A percentile compares a stretch with the other conserved stretches of the same genome.
Evolutionary conservation across 2,329 filamentous ascomycete species (phyloP).

Genomic region (Cladobotryum mycophilum): DNA sequence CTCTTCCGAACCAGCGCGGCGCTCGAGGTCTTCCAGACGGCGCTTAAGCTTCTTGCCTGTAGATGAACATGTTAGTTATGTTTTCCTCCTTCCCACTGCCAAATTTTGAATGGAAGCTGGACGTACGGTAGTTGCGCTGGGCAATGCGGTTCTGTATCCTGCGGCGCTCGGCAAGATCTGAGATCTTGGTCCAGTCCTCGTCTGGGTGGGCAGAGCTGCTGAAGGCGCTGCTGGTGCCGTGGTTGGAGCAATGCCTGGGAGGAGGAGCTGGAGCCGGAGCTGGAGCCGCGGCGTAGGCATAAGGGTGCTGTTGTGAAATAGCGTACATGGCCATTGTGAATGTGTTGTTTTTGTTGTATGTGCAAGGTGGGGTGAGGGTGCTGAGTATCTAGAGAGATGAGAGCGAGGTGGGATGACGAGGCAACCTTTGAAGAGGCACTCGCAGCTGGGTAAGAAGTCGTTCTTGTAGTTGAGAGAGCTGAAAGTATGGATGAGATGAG

Average conservation of each 20-base stretch:
- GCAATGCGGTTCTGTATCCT: conserved; percentile 97
- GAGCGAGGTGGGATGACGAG: conserved; percentile 9
- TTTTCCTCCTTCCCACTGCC: background rate
- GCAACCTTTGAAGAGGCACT: background rate
- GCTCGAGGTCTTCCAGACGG: conserved; percentile 78
- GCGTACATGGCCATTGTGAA: conserved; percentile 31
- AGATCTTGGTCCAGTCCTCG: conserved; percentile 99
- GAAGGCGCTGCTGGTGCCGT: conserved; percentile 88
- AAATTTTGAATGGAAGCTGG: background rate
- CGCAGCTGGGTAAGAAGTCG: background rate
- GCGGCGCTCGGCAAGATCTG: conserved; percentile 86
- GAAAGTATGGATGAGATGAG: conserved; percentile 3
- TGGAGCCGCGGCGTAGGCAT: conserved; percentile 23
- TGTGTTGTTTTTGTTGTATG: conserved; percentile 2
- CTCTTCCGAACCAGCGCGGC: conserved; percentile 58
- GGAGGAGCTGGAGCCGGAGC: conserved; percentile 31
- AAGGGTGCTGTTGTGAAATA: conserved; percentile 29
- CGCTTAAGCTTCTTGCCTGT: conserved; percentile 89
- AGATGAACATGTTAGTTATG: conserved; percentile 14
- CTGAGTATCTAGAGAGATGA: background rate
- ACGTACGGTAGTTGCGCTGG: conserved; percentile 91
- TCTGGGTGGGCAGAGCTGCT: conserved; percentile 90
- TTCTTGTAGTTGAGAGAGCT: background rate
- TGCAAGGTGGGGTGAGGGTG: no score
- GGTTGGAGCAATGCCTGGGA: conserved; percentile 58